A percentile compares a stretch with the other conserved stretches of the same genome.
Evolutionary conservation across 1,139 yeast genomes (phyloP).

Genomic region (Kodamaea derodonti): DNA sequence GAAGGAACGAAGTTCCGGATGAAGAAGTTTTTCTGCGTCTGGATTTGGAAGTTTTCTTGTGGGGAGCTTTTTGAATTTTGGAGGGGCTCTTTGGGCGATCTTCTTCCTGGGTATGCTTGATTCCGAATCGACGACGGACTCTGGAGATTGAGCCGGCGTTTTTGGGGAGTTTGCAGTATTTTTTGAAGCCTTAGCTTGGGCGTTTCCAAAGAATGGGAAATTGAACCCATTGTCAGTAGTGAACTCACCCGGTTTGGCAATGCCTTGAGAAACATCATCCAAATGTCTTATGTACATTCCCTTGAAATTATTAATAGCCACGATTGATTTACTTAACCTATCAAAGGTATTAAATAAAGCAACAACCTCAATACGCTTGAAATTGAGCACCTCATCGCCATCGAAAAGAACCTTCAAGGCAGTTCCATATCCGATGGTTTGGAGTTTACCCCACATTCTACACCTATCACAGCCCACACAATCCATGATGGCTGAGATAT

Average conservation of each 20-base stretch:
- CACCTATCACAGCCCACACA: slow-evolving; percentile 98
- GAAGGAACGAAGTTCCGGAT: slow-evolving; percentile 17
- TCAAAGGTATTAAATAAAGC: slow-evolving; percentile 91
- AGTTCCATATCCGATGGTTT: slow-evolving; percentile 96
- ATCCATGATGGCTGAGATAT: slow-evolving; percentile 91
- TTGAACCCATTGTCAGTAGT: slow-evolving; percentile 28
- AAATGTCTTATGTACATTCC: slow-evolving; percentile 44
- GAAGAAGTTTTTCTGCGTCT: slow-evolving; percentile 12
- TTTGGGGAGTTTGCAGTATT: not conserved
- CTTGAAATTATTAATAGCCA: slow-evolving; percentile 71
- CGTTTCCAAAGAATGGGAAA: slow-evolving; percentile 43
- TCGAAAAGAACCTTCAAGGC: slow-evolving; percentile 89
- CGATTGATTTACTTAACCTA: slow-evolving; percentile 79
- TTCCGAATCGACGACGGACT: slow-evolving; percentile 4
- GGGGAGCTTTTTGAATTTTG: slow-evolving; percentile 8
- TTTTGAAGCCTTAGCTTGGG: not conserved
- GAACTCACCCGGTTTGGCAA: slow-evolving; percentile 41
- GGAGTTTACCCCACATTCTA: slow-evolving; percentile 96
- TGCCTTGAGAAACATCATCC: slow-evolving; percentile 38
- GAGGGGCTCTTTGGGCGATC: slow-evolving; percentile 6
- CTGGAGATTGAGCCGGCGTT: slow-evolving; percentile 4
- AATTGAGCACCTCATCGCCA: slow-evolving; percentile 47
- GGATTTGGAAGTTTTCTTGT: slow-evolving; percentile 7
- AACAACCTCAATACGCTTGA: slow-evolving; percentile 82
- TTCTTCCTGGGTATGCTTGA: too few species aligned